A percentile compares a stretch with the other conserved stretches of the same genome.
Conservation (phyloP, 2,329 filamentous ascomycete species). For the Ceratocystis huliohia region DNA sequence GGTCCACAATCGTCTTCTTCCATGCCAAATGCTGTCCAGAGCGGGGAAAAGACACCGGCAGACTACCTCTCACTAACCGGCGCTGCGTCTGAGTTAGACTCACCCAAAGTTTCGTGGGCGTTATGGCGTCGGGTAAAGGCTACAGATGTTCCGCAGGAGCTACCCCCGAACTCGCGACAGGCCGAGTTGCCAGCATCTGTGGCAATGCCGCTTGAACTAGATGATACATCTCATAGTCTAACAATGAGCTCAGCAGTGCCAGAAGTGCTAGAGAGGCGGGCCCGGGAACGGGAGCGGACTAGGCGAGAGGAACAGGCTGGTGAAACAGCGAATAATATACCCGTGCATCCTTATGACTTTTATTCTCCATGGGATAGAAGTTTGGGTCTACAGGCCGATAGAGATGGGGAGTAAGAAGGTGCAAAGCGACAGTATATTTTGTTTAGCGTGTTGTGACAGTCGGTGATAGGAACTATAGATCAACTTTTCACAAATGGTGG, state of each 20-base stretch:
- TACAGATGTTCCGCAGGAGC: constrained; percentile 7
- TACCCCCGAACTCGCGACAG: not conserved
- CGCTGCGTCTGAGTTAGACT: not conserved
- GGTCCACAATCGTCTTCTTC: not conserved
- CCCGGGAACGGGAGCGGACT: not conserved
- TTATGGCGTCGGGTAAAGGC: constrained; percentile 8
- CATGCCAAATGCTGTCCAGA: not conserved
- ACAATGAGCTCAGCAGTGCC: not conserved
- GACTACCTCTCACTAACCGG: not conserved
- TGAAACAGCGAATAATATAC: not conserved
- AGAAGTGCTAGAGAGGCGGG: not conserved
- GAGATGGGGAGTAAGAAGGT: not conserved
- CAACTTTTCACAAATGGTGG: not conserved
- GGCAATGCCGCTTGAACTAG: constrained; percentile 11
- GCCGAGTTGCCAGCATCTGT: constrained; percentile 12
- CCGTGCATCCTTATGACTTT: constrained; percentile 19
- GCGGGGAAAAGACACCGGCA: not conserved
- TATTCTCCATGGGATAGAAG: constrained; percentile 16
- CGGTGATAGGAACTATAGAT: not conserved
- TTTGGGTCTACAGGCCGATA: not conserved
- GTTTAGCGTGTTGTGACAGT: not conserved
- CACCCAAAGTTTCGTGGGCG: constrained; percentile 2
- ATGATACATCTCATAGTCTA: not conserved
- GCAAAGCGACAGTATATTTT: too few species aligned
- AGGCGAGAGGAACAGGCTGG: not conserved